A percentile compares a stretch with the other conserved stretches of the same genome.
Evolutionary conservation across 441 rosid genomes (phyloP).

Genomic region (Gossypium gossypioides): DNA sequence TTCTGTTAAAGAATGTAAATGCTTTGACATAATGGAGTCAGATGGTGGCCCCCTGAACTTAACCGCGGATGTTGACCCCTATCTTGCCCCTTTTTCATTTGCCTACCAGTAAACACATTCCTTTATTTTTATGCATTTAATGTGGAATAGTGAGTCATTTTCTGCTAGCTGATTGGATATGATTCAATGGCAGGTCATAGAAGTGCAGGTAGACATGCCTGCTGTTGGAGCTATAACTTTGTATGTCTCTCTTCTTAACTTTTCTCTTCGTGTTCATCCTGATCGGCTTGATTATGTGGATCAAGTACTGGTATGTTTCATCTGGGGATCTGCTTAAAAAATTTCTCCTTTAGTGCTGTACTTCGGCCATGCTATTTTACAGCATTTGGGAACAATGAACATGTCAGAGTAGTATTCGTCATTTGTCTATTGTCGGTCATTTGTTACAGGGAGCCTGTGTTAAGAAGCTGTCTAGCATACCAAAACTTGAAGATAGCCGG

Average conservation of each 20-base stretch:
- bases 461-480: constrained; percentile 42
- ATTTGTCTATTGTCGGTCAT: not conserved
- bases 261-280: constrained; percentile 61
- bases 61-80: not conserved
- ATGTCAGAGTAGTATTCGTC: constrained; percentile 1
- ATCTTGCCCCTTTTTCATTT: not conserved
- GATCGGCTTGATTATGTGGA: constrained; percentile 72
- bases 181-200: constrained; percentile 40
- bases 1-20: not conserved
- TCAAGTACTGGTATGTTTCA: constrained; percentile 53
- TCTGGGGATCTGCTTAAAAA: constrained; percentile 11
- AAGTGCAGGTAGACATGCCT: constrained; percentile 60
- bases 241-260: constrained; percentile 61
- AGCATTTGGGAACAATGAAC: not conserved
- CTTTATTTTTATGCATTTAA: constrained; percentile 7
- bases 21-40: not conserved
- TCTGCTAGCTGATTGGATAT: constrained; percentile 8
- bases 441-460: constrained; percentile 47
- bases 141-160: constrained; percentile 17
- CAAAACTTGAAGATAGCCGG: constrained; percentile 49
- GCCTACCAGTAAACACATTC: not conserved
- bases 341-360: not conserved
- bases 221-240: constrained; percentile 53
- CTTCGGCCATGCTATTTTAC: not conserved
- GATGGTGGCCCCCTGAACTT: constrained; percentile 4